Evolutionary conservation across 2,329 filamentous ascomycete genomes (phyloP).

Genomic region (Xylariaceae sp.): DNA sequence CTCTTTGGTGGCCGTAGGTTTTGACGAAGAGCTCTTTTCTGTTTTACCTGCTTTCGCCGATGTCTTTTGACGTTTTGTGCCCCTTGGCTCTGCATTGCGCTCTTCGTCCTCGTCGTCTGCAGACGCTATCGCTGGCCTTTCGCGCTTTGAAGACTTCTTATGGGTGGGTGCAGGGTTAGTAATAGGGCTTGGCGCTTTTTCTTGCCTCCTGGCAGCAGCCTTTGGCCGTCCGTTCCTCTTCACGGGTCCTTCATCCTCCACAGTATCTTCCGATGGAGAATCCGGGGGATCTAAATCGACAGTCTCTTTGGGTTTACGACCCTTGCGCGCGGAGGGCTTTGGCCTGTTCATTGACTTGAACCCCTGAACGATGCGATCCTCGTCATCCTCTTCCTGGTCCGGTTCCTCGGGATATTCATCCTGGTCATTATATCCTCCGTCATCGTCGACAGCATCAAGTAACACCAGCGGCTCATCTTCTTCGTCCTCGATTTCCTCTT

Average conservation of each 20-base stretch:
- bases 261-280: constrained; percentile 14
- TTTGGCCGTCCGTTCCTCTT: constrained; percentile 31
- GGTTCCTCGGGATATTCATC: constrained; percentile 15
- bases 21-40: constrained; percentile 23
- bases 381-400: constrained; percentile 25
- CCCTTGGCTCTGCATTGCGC: constrained; percentile 22
- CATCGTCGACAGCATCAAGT: constrained; percentile 26
- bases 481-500: constrained; percentile 21
- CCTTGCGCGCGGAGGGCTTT: constrained; percentile 23
- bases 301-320: constrained; percentile 28
- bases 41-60: constrained; percentile 18
- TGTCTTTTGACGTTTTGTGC: constrained; percentile 27
- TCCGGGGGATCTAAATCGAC: constrained; percentile 21
- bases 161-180: constrained; percentile 14
- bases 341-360: constrained; percentile 26
- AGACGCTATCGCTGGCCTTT: constrained; percentile 23
- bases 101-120: constrained; percentile 19
- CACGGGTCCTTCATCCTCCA: constrained; percentile 24
- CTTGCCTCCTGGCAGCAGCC: constrained; percentile 9
- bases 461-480: constrained; percentile 27
- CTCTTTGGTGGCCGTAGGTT: constrained; percentile 24
- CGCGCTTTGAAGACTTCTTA: constrained; percentile 25
- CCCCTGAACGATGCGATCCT: constrained; percentile 21
- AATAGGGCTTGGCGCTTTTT: constrained; percentile 16
- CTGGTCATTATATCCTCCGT: constrained; percentile 1